Percentiles rank a stretch among this genome's conserved stretches.
phyloP scores from a whole-genome alignment of 1,284 basidiomycete genomes.

The Austropuccinia psidii region DNA sequence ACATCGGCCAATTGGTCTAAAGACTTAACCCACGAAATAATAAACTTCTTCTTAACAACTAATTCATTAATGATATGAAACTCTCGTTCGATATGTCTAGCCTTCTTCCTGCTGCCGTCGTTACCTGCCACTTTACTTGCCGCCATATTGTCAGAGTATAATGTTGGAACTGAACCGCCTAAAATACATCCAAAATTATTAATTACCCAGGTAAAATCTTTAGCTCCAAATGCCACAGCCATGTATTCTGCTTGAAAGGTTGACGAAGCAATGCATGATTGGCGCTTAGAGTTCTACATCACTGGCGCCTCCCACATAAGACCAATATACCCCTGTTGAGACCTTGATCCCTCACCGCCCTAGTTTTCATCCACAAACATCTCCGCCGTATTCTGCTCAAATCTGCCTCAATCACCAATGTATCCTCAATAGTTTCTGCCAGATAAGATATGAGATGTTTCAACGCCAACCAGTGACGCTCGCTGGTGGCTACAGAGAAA shows the following conservation, averaged over 20 bases:
- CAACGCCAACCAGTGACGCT: neutral
- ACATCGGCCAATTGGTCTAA: neutral
- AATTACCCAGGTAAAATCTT: neutral
- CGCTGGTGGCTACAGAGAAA: neutral
- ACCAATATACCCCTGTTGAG: neutral
- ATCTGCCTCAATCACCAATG: neutral
- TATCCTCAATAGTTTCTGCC: too few relatives aligned
- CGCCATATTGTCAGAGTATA: neutral
- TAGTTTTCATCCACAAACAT: neutral
- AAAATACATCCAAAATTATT: neutral
- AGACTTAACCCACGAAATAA: neutral
- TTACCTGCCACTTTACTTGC: too few relatives aligned
- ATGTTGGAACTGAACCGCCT: neutral
- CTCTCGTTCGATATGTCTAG: neutral
- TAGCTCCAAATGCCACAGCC: neutral
- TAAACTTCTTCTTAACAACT: neutral
- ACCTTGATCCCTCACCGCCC: neutral
- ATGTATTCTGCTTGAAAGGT: neutral
- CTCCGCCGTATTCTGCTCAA: neutral
- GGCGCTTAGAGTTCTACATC: neutral
- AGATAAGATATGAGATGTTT: conserved; percentile 1
- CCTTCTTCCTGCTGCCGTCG: neutral
- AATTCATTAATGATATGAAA: neutral
- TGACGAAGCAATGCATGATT: neutral
- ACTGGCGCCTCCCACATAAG: too few relatives aligned